Base-by-base conservation (phyloP, 129 eudicot genomes). In the Arctium lappa region DNA sequence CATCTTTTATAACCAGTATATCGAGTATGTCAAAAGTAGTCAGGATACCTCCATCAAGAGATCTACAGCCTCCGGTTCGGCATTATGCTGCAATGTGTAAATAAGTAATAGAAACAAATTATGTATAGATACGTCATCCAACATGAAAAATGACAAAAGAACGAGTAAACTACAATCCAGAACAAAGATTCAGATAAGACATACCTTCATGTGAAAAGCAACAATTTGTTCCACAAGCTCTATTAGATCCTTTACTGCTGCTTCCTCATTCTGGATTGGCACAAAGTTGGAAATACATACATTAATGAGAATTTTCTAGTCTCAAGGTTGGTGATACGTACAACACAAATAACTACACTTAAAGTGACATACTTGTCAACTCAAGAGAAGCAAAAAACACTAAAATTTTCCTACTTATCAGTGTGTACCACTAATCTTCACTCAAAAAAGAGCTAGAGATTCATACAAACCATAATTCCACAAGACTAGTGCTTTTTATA, bases 31-130 rank as follows among this genome's bases (percentile, higher is more conserved):
- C 38, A 44, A 76, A 66, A 40, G 22, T n/a, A 44, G 42, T 16
- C 11, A 38, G 4, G 70, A 62, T 92, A 95, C 98, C 98, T 95
- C 99, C 98, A 95, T 95, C 40, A 95, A 75, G 77, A 95, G 97
- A 89, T 95, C 99, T 18, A 91, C 98, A 66, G 99, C 98, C 88
- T 95, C 99, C 33, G 97, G 97, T 84, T 95, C 99, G 46, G 98
- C 98, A 89, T 95, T 95, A 81, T 95, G 99, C 99, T 95, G 97
- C 89, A 88, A 80, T 65, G 72, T 69, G 63, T 4, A 75, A 70
- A 60, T 48, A 87, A 32, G 44, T 3, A 8, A 50, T 18, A 13
- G n/a, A 36, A 84, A 42, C 62, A 72, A 72, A 36, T 27, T 16
- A 22, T 29, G 39, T 63, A 80, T 31, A 36, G 10, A 65, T 12